phyloP scores from a whole-genome alignment of 257 asterid species.

The Penstemon newberryi region DNA sequence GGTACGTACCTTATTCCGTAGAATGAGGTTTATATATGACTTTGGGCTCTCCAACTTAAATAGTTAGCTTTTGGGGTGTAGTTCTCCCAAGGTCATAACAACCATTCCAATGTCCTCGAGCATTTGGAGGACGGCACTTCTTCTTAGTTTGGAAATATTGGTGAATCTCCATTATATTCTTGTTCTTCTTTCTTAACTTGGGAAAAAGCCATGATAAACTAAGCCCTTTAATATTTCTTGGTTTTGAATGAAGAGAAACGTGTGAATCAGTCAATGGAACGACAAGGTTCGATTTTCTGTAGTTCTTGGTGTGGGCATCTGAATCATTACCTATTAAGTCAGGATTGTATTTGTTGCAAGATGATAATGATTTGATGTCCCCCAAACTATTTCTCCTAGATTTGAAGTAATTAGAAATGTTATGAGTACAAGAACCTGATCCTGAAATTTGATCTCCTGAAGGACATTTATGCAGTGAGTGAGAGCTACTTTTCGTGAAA shows the following conservation, averaged over 20 bases:
- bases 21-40: too few relatives aligned
- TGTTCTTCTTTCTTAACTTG: constrained; percentile 69
- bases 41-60: too few relatives aligned
- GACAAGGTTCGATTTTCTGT: constrained; percentile 49
- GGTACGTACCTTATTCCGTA: too few relatives aligned
- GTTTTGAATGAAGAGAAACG: constrained; percentile 59
- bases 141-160: constrained; percentile 37
- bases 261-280: constrained; percentile 76
- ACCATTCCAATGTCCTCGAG: constrained; percentile 39
- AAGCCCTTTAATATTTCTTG: constrained; percentile 46
- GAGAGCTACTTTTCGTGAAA: too few relatives aligned
- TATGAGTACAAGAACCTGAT: constrained; percentile 23
- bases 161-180: constrained; percentile 37
- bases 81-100: too few relatives aligned
- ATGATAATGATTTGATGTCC: constrained; percentile 57
- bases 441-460: too few relatives aligned
- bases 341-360: constrained; percentile 72
- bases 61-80: too few relatives aligned
- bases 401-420: constrained; percentile 36
- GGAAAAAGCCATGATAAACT: constrained; percentile 77
- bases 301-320: constrained; percentile 42
- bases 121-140: constrained; percentile 38
- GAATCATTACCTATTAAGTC: constrained; percentile 51
- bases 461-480: too few relatives aligned
- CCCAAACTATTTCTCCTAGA: constrained; percentile 67